phyloP scores from a whole-genome alignment of 129 eudicot species.

The Erigeron canadensis region DNA sequence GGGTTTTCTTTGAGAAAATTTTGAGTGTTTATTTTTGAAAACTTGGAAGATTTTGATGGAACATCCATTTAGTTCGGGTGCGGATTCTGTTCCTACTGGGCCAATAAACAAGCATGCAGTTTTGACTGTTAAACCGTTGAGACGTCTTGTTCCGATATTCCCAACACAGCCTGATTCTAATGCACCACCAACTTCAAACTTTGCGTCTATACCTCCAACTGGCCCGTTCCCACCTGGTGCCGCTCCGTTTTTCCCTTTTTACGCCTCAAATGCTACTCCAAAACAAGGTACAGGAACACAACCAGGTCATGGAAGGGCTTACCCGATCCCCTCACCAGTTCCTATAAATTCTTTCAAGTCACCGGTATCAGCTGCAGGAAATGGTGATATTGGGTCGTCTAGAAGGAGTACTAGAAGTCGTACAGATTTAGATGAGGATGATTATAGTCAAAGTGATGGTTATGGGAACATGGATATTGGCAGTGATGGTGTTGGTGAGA shows the following conservation, averaged over 20 bases:
- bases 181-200: slow-evolving; percentile 46
- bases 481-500: slow-evolving; percentile 31
- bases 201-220: slow-evolving; percentile 57
- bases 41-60: slow-evolving; percentile 47
- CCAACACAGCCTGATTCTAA: slow-evolving; percentile 46
- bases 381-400: slow-evolving; percentile 49
- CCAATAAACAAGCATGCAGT: slow-evolving; percentile 60
- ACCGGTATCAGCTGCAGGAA: slow-evolving; percentile 35
- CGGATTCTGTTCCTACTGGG: slow-evolving; percentile 42
- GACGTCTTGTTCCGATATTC: slow-evolving; percentile 72
- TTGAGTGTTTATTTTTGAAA: not conserved
- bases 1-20: no score
- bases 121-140: slow-evolving; percentile 63
- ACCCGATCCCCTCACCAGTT: slow-evolving; percentile 55
- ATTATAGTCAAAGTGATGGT: slow-evolving; percentile 42
- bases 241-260: slow-evolving; percentile 69
- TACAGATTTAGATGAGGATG: slow-evolving; percentile 37
- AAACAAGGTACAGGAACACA: slow-evolving; percentile 17
- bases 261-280: slow-evolving; percentile 26
- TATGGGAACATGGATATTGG: slow-evolving; percentile 29
- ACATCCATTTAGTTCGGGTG: slow-evolving; percentile 41
- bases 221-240: slow-evolving; percentile 86
- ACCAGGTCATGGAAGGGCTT: slow-evolving; percentile 28
- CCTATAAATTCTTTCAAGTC: slow-evolving; percentile 62
- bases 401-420: slow-evolving; percentile 32